Evolutionary conservation across 805 yeast species (phyloP), one percentile per base, ranked within the genome.

Genomic region (Saturnispora serradocipensis): DNA sequence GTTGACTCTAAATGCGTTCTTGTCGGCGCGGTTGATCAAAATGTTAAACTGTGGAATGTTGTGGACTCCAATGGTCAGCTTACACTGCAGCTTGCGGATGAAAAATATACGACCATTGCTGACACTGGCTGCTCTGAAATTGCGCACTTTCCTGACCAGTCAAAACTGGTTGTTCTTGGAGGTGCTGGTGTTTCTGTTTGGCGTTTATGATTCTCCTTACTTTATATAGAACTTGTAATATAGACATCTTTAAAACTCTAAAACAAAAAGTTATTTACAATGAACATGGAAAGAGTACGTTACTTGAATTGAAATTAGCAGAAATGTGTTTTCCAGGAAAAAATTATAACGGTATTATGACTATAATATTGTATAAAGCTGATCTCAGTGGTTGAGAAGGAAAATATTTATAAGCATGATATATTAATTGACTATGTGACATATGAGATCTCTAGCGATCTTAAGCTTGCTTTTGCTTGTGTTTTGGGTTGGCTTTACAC

Each of bases 401-500:
- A 45, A 45, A 24, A 32, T 30, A 38, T 22, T 13, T 35, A 18
- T 25, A 46, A 46, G 43, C 28, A 34, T 22, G 32, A 28, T 27
- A 27, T 9, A 44, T 16, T 32, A 7, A 44, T 22, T 40, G n/a
- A 27, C 30, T 40, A 24, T 24, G 24, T 40, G 44, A 40, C 16
- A 24, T 22, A 40, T 20, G 16, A n/a, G 20, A 43, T 43, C 28
- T n/a, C 11, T 25, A 20, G 5, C 34, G 7, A 7, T 22, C 16
- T 64, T 66, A 83, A 59, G 88, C 88, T 68, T 88, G 96, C 68
- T 96, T 87, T 70, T 90, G 97, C 70, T 90, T 90, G 70, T 90
- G 98, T 66, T 88, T 88, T 56, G 89, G 88, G 66, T 90, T 88
- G 46, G 93, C 75, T 67, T 90, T 93, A 75, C 99, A 91, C 65